Evolutionary conservation across 1,139 yeast genomes (phyloP), one percentile per base, ranked within the genome.

Genomic region (Nakaseomyces bracarensis): DNA sequence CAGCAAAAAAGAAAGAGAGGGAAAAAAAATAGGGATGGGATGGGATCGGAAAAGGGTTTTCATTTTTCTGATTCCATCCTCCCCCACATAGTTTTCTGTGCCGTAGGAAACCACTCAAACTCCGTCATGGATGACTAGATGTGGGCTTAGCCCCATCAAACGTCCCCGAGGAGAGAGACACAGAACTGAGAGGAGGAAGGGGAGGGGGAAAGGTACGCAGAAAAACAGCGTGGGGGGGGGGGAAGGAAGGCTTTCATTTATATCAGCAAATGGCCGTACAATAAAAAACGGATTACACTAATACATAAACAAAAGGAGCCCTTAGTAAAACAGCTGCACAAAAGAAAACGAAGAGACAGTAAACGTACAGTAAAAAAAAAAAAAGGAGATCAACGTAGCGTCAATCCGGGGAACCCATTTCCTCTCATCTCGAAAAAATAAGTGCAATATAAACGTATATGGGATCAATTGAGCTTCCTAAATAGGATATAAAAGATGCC

Each of bases 81-180:
- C n/a, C n/a, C n/a, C n/a, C n/a, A n/a, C n/a, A n/a, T n/a, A n/a
- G n/a, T n/a, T n/a, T n/a, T n/a, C n/a, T n/a, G n/a, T n/a, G n/a
- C n/a, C n/a, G n/a, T n/a, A n/a, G n/a, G n/a, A n/a, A 8, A 8
- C 25, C 25, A 21, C 25, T n/a, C 10, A 6, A 28, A 28, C 31
- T 13, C 31, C 31, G 31, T 28, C 8, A 28, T 15, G 31, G 31
- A 28, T 28, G 31, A 28, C 31, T 28, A 13, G 31, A 8, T 7
- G 25, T 7, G 25, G 31, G 31, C 27, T 25, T 8, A 25, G 27
- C 27, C n/a, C n/a, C n/a, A n/a, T n/a, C n/a, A n/a, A 10, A 10
- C 25, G 25, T 22, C 9, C 7, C 9, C 7, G 9, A 22, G 25
- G 10, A 10, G 25, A 22, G 10, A 22, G 10, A 10, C 25, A 10